Base-by-base conservation (phyloP, 495 filamentous ascomycete species). In the Neurospora sp. region DNA sequence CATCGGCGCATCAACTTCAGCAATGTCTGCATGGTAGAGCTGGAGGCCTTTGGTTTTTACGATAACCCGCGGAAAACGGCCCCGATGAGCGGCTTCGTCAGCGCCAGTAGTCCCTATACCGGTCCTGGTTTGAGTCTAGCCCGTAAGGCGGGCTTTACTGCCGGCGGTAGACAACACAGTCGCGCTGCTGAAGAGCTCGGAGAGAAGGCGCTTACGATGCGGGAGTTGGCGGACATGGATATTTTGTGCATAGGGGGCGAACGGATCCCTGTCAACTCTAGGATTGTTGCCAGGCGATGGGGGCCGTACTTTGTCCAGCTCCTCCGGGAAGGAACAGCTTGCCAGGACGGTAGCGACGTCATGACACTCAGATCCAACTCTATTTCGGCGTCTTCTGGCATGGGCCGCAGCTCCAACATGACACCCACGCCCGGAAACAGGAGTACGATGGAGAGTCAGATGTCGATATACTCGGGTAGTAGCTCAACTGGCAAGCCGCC, bases 1-100 rank as follows among this genome's bases (percentile, higher is more conserved):
- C 95, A 99, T 76, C 92, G 96, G 12, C 90, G 96, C 16, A 97
- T 98, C 82, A 99, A 99, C 79, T 99, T 99, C 81, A 92, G 92
- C 10, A 94, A 99, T 79, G 87, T 98, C 4, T 98, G 95, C 79
- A 89, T 97, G 87, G 94, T 99, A 20, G 96, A 98, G 81, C 84
- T 99, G 20, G 96, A 99, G 80, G 94, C 96, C 0, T 99, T 97
- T 83, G 96, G 96, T 1, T 89, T 99, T 5, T 98, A 97, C 79
- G 94, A 98, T 80, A 98, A 98, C 78, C 93, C 96, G 20, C 87
- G 93, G 70, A 89, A 89, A 76, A 87, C 85, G n/a, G 81, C 88
- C 1, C 91, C 94, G 3, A 90, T 91, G 74, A 94, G 93, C 18
- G 91, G 89, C 14, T 97, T 92, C 78, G 83, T 91, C 70, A 97